Evolutionary conservation across 1,284 basidiomycete genomes (phyloP), one percentile per base, ranked within the genome.

Genomic region (Ustilago crameri): DNA sequence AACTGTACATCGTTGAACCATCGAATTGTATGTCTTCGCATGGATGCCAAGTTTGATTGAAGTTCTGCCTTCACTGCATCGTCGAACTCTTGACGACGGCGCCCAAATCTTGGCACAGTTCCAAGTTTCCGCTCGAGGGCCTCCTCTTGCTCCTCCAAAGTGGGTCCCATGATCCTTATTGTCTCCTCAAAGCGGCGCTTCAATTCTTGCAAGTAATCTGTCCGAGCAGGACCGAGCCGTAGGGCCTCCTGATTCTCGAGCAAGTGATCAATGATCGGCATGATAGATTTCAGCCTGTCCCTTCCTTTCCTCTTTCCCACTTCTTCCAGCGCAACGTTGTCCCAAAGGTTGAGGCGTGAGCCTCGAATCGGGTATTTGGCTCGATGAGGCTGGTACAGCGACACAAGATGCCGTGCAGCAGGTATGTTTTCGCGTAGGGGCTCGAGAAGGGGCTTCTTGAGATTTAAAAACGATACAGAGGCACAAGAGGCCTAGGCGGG

Each of bases 211-310:
- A 62, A 20, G 9, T 49, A 40, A 3, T 0, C n/a, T 9, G 34
- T 9, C 1, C 59, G 59, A 5, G 22, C 17, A 5, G 9, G 17
- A 14, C 42, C 48, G 7, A 54, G 18, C 14, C 17, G 47, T 5
- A 62, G 22, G 5, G 14, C 41, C 3, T 24, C 22, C 17, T 37
- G 46, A 24, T 55, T 10, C 10, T 37, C 51, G 12, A 62, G 5
- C 32, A 62, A 9, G 27, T 46, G 32, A 3, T 24, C 42, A 9
- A 62, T 12, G 32, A 62, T 46, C 17, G 47, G 51, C 22, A 18
- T 17, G 22, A 62, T 62, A 12, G 44, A 23, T 2, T 27, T 26
- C 18, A 62, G 54, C 1, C 59, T 46, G 26, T 62, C 32, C 23
- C 59, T 46, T 24, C 59, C 59, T 3, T 27, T 5, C 12, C 43